These are phyloP conservation scores for Akebia trifoliata DNA, from an alignment of 164 flowering plant genomes.

Conservation along the genomic window DNA sequence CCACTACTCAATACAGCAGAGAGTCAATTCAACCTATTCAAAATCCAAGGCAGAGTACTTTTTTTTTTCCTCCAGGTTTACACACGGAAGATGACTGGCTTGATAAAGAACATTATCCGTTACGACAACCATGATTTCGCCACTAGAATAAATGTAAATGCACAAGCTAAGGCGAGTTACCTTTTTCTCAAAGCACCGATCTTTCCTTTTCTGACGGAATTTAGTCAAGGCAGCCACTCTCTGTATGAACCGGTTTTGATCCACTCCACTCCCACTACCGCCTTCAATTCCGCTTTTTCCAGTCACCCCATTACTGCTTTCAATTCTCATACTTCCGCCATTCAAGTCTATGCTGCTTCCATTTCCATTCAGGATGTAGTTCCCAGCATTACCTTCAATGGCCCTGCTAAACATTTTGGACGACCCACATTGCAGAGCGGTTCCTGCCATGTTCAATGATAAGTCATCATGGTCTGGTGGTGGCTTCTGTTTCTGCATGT, in stretches of 20 bases:
- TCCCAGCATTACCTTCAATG: constrained; percentile 36
- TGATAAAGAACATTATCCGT: too few relatives aligned
- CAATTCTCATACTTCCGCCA: constrained; percentile 33
- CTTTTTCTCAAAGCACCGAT: constrained; percentile 77
- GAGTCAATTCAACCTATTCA: too few relatives aligned
- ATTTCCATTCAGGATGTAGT: constrained; percentile 57
- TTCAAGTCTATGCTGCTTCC: constrained; percentile 48
- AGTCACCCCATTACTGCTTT: constrained; percentile 39
- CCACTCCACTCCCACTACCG: constrained; percentile 36
- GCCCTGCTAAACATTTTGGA: constrained; percentile 43
- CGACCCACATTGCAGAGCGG: constrained; percentile 48
- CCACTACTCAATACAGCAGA: too few relatives aligned
- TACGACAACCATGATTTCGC: too few relatives aligned
- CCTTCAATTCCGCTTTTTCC: constrained; percentile 37
- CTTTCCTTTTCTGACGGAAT: constrained; percentile 78
- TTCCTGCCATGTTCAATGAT: constrained; percentile 29
- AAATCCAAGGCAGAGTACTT: too few relatives aligned
- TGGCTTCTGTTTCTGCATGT: constrained; percentile 27
- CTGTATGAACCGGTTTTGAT: constrained; percentile 48
- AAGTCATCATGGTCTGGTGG: constrained; percentile 37
- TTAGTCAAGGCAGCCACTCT: constrained; percentile 80
- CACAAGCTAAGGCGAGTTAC: constrained; percentile 29
- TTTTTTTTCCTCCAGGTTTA: too few relatives aligned
- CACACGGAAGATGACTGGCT: too few relatives aligned
- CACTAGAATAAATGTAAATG: not conserved